A percentile compares a stretch with the other conserved stretches of the same genome.
Evolutionary conservation across 768 basidiomycete genomes (phyloP).

Genomic region (Mycena indigotica): DNA sequence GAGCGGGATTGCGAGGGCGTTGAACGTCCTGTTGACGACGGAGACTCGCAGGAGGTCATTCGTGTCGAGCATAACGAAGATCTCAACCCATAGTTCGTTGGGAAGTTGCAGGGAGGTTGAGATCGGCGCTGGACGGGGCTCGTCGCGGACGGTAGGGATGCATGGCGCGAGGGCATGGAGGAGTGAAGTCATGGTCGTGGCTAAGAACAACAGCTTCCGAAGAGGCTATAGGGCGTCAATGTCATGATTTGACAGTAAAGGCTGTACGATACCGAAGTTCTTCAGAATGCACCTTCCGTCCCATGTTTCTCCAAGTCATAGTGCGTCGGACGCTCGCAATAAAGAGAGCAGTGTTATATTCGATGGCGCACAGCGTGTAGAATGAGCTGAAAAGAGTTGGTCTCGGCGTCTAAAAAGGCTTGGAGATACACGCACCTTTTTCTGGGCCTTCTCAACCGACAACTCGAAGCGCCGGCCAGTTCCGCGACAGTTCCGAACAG

Average conservation of each 20-base stretch:
- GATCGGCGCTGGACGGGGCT: background rate
- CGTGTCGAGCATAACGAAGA: constrained; percentile 9
- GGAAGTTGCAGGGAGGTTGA: background rate
- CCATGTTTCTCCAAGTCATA: too few species aligned
- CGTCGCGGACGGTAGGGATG: background rate
- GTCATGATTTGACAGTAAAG: background rate
- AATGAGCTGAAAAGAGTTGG: too few species aligned
- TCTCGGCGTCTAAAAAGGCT: too few species aligned
- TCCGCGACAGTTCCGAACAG: too few species aligned
- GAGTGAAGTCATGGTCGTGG: background rate
- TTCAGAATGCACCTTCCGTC: too few species aligned
- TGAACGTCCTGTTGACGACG: constrained; percentile 8
- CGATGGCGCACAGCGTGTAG: too few species aligned
- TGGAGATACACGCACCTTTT: too few species aligned
- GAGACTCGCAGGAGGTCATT: background rate
- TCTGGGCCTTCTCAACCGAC: too few species aligned
- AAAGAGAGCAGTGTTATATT: too few species aligned
- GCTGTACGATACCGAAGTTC: background rate
- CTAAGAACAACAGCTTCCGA: background rate
- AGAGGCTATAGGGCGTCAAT: background rate
- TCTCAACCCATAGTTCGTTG: constrained; percentile 9
- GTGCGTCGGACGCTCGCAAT: too few species aligned
- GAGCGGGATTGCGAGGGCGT: constrained; percentile 10
- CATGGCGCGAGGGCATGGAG: background rate
- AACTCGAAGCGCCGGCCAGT: too few species aligned